Evolutionary conservation across 257 asterid genomes (phyloP), one percentile per base, ranked within the genome.

Genomic region (Lantana camara): DNA sequence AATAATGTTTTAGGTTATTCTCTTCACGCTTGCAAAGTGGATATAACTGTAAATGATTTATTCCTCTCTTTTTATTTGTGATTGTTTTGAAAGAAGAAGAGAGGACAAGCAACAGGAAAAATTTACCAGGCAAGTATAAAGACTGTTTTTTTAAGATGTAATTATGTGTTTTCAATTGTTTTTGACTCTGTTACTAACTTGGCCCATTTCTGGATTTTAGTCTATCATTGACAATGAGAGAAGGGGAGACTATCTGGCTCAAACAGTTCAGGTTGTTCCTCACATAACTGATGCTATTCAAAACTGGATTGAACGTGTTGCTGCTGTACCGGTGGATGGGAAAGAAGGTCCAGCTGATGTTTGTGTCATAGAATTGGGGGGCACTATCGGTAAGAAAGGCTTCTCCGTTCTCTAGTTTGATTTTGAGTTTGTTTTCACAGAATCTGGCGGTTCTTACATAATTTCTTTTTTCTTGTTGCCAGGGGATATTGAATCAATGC

Each of bases 401-500:
- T n/a, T n/a, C n/a, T n/a, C n/a, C n/a, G n/a, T n/a, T n/a, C n/a
- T n/a, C n/a, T n/a, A n/a, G 19, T 42, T 10, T 22, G 29, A 24
- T 54, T 27, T 27, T 50, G 15, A 5, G 29, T 30, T 2, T 52
- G n/a, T 21, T 35, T 35, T 9, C 13, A 15, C 20, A 3, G 14
- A 38, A 14, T 61, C 46, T 42, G 37, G 13, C 56, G 14, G 8
- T 46, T 69, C 46, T 57, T 21, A 51, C 34, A 21, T 5, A 49
- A 9, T 1, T 60, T 58, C n/a, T 53, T 49, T 27, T 2, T 50
- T 41, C 57, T 20, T 76, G 32, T 65, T 74, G 68, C 78, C 79
- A 91, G 98, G 98, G 53, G 98, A 92, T 72, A 92, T 92, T 57
- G 98, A 92, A 66, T 91, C 98, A 3, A 89, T 89, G 96, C 96